Evolutionary conservation across 441 rosid species (phyloP).

Genomic region (Euphorbia schlechtendalii): DNA sequence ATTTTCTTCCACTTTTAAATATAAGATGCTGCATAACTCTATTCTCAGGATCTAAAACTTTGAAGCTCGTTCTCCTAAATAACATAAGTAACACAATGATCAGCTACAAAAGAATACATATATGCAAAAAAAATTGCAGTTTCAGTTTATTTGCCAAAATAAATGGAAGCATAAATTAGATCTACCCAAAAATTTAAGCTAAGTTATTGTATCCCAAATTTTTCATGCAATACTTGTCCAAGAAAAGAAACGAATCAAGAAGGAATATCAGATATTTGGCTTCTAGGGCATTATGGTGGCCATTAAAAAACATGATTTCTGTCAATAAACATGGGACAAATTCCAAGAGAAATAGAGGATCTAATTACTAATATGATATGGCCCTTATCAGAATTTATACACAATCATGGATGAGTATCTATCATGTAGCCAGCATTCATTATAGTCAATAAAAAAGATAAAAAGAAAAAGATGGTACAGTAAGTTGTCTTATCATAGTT

Average conservation of each 20-base stretch:
- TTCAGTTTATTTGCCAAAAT: neutral
- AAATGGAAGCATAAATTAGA: neutral
- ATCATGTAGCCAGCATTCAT: too few species aligned
- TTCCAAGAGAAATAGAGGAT: too few species aligned
- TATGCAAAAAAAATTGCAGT: neutral
- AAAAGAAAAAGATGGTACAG: too few species aligned
- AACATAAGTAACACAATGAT: neutral
- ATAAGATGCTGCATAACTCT: neutral
- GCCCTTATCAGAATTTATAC: too few species aligned
- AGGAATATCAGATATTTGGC: too few species aligned
- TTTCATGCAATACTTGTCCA: neutral
- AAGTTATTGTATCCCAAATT: neutral
- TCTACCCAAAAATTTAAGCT: neutral
- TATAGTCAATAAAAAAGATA: too few species aligned
- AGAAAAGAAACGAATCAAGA: too few species aligned
- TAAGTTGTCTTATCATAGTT: neutral
- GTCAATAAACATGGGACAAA: too few species aligned
- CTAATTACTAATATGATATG: too few species aligned
- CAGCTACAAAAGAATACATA: neutral
- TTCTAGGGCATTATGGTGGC: too few species aligned
- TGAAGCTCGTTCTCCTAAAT: neutral
- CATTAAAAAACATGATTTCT: too few species aligned
- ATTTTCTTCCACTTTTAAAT: neutral
- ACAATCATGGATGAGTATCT: too few species aligned
- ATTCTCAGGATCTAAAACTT: neutral